A percentile compares a stretch with the other conserved stretches of the same genome.
Evolutionary conservation across 225 moss, liverwort and hornwort genomes (phyloP).

Genomic region (Thuidium tamariscinum): DNA sequence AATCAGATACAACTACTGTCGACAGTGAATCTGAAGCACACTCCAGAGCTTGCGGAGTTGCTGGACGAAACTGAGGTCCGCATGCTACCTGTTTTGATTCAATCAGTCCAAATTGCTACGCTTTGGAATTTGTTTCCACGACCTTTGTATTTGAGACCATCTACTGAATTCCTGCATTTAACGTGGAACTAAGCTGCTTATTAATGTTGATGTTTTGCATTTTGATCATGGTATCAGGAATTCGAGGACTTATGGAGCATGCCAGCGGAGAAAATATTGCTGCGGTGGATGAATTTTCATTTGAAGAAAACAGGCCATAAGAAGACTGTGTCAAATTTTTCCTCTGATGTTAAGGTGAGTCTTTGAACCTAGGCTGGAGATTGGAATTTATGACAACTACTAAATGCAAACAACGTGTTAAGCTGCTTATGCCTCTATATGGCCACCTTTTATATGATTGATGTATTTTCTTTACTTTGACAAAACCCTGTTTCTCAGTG

Average conservation of each 20-base stretch:
- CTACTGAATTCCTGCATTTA: neutral
- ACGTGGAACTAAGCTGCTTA: neutral
- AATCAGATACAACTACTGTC: constrained; percentile 92
- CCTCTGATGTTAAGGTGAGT: constrained; percentile 79
- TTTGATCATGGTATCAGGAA: constrained; percentile 39
- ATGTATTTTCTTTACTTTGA: neutral
- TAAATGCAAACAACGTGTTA: neutral
- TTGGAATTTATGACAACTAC: neutral
- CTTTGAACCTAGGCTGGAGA: neutral
- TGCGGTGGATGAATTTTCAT: constrained; percentile 98
- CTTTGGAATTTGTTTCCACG: neutral
- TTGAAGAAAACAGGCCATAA: constrained; percentile 79
- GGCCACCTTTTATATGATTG: neutral
- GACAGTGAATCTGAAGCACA: constrained; percentile 93
- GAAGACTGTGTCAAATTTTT: constrained; percentile 69
- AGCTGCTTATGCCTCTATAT: neutral
- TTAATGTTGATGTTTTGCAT: neutral
- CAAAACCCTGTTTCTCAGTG: neutral
- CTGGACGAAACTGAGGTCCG: constrained; percentile 85
- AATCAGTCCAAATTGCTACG: neutral
- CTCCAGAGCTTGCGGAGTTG: constrained; percentile 86
- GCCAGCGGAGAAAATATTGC: constrained; percentile 85
- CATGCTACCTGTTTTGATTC: neutral
- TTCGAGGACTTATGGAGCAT: constrained; percentile 88
- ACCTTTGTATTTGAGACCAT: neutral